These are phyloP conservation scores for Candida taoyuanica DNA, from an alignment of 805 yeast genomes.

Conservation along the genomic window DNA sequence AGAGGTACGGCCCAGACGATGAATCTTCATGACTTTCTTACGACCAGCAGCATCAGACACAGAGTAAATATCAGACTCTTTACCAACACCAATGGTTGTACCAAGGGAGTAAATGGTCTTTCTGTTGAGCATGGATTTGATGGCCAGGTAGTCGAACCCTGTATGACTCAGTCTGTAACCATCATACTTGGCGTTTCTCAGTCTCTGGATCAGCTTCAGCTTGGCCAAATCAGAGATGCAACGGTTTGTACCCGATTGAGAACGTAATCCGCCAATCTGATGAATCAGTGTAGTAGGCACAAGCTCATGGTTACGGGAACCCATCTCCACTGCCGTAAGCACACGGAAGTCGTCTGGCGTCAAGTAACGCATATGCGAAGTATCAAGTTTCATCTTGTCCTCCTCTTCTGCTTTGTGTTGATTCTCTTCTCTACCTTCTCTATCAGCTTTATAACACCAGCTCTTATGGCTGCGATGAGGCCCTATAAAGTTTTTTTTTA, in stretches of 20 bases:
- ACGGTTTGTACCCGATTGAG: slow-evolving; percentile 71
- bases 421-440: too few relatives aligned
- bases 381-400: slow-evolving; percentile 84
- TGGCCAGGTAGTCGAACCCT: slow-evolving; percentile 90
- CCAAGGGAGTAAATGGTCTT: slow-evolving; percentile 76
- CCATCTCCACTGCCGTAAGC: slow-evolving; percentile 83
- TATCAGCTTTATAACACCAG: too few relatives aligned
- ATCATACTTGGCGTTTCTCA: slow-evolving; percentile 90
- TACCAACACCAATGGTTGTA: slow-evolving; percentile 90
- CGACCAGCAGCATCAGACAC: slow-evolving; percentile 64
- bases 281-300: slow-evolving; percentile 87
- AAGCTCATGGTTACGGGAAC: slow-evolving; percentile 88
- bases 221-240: slow-evolving; percentile 86
- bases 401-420: too few relatives aligned
- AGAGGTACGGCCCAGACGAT: slow-evolving; percentile 90
- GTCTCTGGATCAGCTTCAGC: slow-evolving; percentile 65
- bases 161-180: slow-evolving; percentile 86
- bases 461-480: too few relatives aligned
- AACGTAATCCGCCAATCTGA: slow-evolving; percentile 71
- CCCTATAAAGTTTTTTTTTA: too few relatives aligned
- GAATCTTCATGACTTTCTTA: slow-evolving; percentile 80
- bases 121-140: slow-evolving; percentile 75
- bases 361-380: slow-evolving; percentile 89
- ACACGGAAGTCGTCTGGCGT: slow-evolving; percentile 88
- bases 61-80: slow-evolving; percentile 91